These are phyloP conservation scores for Phragmites australis DNA, from an alignment of 176 grass and related monocot genomes.

Conservation along the genomic window DNA sequence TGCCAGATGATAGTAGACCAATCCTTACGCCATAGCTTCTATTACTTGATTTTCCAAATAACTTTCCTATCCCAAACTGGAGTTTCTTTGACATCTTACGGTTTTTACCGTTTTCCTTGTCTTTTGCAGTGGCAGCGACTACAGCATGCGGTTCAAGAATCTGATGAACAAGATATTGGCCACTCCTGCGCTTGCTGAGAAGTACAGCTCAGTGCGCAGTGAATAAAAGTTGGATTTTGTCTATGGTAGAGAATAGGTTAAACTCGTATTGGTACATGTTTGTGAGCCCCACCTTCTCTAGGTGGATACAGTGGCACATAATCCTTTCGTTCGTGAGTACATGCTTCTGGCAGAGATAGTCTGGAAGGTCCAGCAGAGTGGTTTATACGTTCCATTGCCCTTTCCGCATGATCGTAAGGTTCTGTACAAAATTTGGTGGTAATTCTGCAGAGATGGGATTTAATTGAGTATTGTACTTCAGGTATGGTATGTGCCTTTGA, in stretches of 20 bases:
- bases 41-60: neutral
- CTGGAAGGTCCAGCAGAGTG: neutral
- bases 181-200: slow-evolving; percentile 62
- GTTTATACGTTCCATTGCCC: neutral
- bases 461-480: neutral
- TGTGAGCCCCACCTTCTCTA: neutral
- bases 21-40: neutral
- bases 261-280: slow-evolving; percentile 12
- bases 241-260: slow-evolving; percentile 44
- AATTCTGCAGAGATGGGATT: neutral
- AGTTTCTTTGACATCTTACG: neutral
- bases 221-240: slow-evolving; percentile 55
- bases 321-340: neutral
- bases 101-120: neutral
- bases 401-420: neutral
- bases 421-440: slow-evolving; percentile 36
- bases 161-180: slow-evolving; percentile 80
- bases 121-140: slow-evolving; percentile 73
- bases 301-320: neutral
- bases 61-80: too few species aligned
- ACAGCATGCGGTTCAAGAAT: slow-evolving; percentile 88
- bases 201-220: slow-evolving; percentile 87
- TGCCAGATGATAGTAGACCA: neutral
- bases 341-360: neutral
- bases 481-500: too few species aligned